These are phyloP conservation scores for Ustilago esculenta DNA, from an alignment of 1,284 basidiomycete species.

Conservation along the genomic window DNA sequence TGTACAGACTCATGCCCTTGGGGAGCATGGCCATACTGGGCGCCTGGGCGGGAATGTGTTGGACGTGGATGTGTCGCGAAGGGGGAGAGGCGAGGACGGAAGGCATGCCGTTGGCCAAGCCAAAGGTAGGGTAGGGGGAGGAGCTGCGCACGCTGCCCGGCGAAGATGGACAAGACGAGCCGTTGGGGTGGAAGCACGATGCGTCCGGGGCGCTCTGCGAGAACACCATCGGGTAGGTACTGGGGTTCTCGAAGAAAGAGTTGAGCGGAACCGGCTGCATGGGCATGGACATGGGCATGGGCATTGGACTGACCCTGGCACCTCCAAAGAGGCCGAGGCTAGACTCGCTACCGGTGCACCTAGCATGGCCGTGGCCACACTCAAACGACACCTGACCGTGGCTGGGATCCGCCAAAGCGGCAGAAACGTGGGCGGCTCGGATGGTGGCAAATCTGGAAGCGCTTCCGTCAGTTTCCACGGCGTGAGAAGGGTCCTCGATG, in stretches of 20 bases:
- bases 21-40: slow-evolving; percentile 33
- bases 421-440: neutral
- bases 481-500: slow-evolving; percentile 43
- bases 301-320: no score
- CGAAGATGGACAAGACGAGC: slow-evolving; percentile 45
- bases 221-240: slow-evolving; percentile 37
- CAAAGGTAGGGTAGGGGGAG: slow-evolving; percentile 35
- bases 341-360: slow-evolving; percentile 27
- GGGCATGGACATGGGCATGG: slow-evolving; percentile 11
- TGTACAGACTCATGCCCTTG: slow-evolving; percentile 45
- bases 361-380: slow-evolving; percentile 18
- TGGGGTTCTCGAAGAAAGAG: slow-evolving; percentile 18
- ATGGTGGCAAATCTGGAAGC: slow-evolving; percentile 5
- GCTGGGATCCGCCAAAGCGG: slow-evolving; percentile 24
- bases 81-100: slow-evolving; percentile 34
- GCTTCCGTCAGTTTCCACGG: slow-evolving; percentile 4
- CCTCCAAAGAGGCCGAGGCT: slow-evolving; percentile 34
- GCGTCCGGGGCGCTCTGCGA: slow-evolving; percentile 42
- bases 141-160: slow-evolving; percentile 40
- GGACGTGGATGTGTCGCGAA: slow-evolving; percentile 35
- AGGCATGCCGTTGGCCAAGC: slow-evolving; percentile 19
- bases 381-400: slow-evolving; percentile 9
- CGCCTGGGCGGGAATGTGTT: slow-evolving; percentile 37
- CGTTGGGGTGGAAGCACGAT: slow-evolving; percentile 31
- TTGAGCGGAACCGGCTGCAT: slow-evolving; percentile 20